Base-by-base conservation (phyloP, 331 rosid species). In the Acacia concinna region DNA sequence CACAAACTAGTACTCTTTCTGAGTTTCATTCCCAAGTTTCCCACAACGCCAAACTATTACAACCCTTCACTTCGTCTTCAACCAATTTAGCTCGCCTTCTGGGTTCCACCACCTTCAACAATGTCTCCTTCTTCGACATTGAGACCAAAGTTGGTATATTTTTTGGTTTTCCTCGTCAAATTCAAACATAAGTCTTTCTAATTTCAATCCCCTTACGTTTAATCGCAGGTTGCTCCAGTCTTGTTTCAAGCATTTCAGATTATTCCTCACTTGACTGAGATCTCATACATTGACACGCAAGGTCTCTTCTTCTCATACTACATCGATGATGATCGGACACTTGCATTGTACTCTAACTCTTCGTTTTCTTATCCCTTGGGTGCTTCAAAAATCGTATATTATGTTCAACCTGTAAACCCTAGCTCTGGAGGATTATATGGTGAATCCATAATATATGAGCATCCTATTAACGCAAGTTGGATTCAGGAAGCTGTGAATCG, bases 281-380 rank as follows among this genome's bases (percentile, higher is more conserved):
- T 92, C 64, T 89, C 92, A 56, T 92, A 86, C 75, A 70, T 86
- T 30, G 92, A 84, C 12, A 49, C 35, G 27, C 85, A 85, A n/a
- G 97, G 93, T 68, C 46, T 75, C 6, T 80, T 77, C 65, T 87
- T 92, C 79, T 80, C 91, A 30, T 85, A 89, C 83, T 87, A 85
- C 40, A 82, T 47, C 4, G 77, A 82, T 2, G 32, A 56, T 32
- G 81, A 80, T 75, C 83, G 75, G 78, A 51, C 69, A 73, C 54
- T 88, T 54, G 85, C 86, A 13, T 44, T 87, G 65, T 90, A 85
- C 88, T 79, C 93, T 4, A 92, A 89, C 75, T 80, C 93, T 38
- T n/a, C 60, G 5, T 66, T 18, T 1, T 41, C 28, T 38, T 52
- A 28, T 51, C 59, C 59, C 59, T 20, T 6, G 37, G 65, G 38